Evolutionary conservation across 495 filamentous ascomycete species (phyloP), one percentile per base, ranked within the genome.

Genomic region (Alectoria sarmentosa): DNA sequence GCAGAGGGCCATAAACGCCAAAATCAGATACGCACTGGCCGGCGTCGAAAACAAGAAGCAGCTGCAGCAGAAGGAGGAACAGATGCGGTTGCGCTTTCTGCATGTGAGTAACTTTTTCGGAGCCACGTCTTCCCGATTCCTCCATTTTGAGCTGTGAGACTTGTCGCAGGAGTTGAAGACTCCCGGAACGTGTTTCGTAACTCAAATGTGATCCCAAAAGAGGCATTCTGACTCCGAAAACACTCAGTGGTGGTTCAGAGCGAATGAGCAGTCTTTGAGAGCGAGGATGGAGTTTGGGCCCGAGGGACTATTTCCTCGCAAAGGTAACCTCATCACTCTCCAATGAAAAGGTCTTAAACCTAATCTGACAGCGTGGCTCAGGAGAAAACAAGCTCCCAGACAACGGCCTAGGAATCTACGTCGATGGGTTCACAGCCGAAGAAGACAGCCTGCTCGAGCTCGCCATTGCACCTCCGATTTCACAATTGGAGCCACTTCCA

Each of bases 171-270:
- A n/a, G n/a, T n/a, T n/a, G n/a, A n/a, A n/a, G n/a, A n/a, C n/a
- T n/a, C n/a, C n/a, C n/a, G n/a, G n/a, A n/a, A n/a, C n/a, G n/a
- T n/a, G n/a, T n/a, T n/a, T n/a, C n/a, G n/a, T n/a, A n/a, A n/a
- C n/a, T n/a, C n/a, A n/a, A n/a, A n/a, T n/a, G n/a, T n/a, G n/a
- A n/a, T n/a, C n/a, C n/a, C n/a, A n/a, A n/a, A n/a, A n/a, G n/a
- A n/a, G n/a, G n/a, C n/a, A n/a, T n/a, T n/a, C n/a, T n/a, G n/a
- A n/a, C n/a, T n/a, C n/a, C n/a, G n/a, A n/a, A n/a, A n/a, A n/a
- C n/a, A n/a, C n/a, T n/a, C n/a, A n/a, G n/a, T 49, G 46, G 46
- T 49, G 46, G 46, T 49, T 49, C 23, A 49, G n/a, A 26, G 46
- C 23, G 5, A 49, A 49, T 8, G 46, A 49, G 46, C 2, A 26